These are phyloP conservation scores for Osmozyma mogii DNA, from an alignment of 805 yeast genomes.

Conservation along the genomic window DNA sequence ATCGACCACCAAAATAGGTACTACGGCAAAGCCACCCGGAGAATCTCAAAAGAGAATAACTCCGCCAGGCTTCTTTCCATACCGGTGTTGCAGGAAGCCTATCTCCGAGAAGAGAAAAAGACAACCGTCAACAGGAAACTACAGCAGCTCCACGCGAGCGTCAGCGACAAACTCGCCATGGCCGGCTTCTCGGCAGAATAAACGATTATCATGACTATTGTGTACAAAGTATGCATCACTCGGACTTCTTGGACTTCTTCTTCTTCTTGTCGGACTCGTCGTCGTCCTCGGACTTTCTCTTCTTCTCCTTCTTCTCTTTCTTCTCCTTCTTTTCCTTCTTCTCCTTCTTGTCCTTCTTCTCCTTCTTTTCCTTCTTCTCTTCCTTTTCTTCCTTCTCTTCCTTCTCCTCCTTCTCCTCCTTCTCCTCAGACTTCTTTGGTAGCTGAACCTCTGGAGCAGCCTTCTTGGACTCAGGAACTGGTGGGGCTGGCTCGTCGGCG, in stretches of 20 bases:
- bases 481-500: slow-evolving; percentile 50
- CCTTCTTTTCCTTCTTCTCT: slow-evolving; percentile 29
- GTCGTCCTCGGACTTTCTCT: slow-evolving; percentile 24
- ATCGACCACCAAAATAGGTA: slow-evolving; percentile 11
- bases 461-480: slow-evolving; percentile 47
- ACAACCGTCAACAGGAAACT: neutral
- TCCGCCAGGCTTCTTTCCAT: slow-evolving; percentile 15
- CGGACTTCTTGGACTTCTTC: slow-evolving; percentile 28
- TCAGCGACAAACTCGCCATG: too few relatives aligned
- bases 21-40: slow-evolving; percentile 10
- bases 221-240: too few relatives aligned
- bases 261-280: slow-evolving; percentile 37
- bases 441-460: slow-evolving; percentile 37
- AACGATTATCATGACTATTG: too few relatives aligned
- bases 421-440: slow-evolving; percentile 45
- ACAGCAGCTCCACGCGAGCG: neutral
- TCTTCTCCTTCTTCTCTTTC: slow-evolving; percentile 50
- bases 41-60: slow-evolving; percentile 10
- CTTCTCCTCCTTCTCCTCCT: slow-evolving; percentile 29
- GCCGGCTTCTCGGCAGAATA: too few relatives aligned
- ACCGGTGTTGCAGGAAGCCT: slow-evolving; percentile 6
- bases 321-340: slow-evolving; percentile 56
- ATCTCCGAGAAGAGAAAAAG: neutral
- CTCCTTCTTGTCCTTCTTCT: slow-evolving; percentile 44
- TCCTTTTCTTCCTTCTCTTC: slow-evolving; percentile 17